Percentiles rank a stretch among this genome's conserved stretches.
Evolutionary conservation across 176 grass and related monocot species (phyloP).

Genomic region (Thalia dealbata): DNA sequence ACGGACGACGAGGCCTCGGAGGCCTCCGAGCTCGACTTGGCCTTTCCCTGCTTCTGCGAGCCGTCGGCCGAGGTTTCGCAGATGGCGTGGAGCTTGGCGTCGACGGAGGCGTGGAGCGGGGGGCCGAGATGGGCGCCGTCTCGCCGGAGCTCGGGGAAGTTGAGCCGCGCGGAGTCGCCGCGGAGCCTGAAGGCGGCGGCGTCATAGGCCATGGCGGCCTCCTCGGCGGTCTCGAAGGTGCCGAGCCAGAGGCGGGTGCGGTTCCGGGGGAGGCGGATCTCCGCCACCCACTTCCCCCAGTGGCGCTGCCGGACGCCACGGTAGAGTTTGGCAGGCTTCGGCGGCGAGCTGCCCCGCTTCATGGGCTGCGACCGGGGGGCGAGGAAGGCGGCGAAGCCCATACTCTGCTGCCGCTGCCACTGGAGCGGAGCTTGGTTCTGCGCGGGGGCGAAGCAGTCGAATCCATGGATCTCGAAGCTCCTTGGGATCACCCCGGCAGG

Average conservation of each 20-base stretch:
- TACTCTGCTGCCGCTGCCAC: not conserved
- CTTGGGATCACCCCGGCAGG: not conserved
- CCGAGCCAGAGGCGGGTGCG: slow-evolving; percentile 24
- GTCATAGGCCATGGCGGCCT: slow-evolving; percentile 18
- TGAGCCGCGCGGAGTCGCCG: slow-evolving; percentile 10
- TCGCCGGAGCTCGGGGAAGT: slow-evolving; percentile 2
- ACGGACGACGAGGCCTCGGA: not conserved
- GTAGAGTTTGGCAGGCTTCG: slow-evolving; percentile 19
- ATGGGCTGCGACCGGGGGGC: slow-evolving; percentile 2
- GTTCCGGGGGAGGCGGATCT: slow-evolving; percentile 19
- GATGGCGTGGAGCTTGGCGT: slow-evolving; percentile 13
- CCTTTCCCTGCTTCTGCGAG: not conserved
- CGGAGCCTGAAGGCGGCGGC: slow-evolving; percentile 18
- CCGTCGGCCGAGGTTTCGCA: not conserved
- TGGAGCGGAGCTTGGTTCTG: slow-evolving; percentile 3
- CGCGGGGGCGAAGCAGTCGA: not conserved
- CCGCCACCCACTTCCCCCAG: slow-evolving; percentile 22
- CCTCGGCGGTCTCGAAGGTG: slow-evolving; percentile 20
- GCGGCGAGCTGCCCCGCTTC: not conserved
- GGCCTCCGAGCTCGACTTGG: not conserved
- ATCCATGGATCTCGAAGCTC: not conserved
- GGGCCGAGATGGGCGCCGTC: not conserved
- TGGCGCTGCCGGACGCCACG: slow-evolving; percentile 20
- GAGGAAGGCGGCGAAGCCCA: not conserved
- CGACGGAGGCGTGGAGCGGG: slow-evolving; percentile 9